Conservation (phyloP, 2,329 filamentous ascomycete species). For the Orbilia quercus region DNA sequence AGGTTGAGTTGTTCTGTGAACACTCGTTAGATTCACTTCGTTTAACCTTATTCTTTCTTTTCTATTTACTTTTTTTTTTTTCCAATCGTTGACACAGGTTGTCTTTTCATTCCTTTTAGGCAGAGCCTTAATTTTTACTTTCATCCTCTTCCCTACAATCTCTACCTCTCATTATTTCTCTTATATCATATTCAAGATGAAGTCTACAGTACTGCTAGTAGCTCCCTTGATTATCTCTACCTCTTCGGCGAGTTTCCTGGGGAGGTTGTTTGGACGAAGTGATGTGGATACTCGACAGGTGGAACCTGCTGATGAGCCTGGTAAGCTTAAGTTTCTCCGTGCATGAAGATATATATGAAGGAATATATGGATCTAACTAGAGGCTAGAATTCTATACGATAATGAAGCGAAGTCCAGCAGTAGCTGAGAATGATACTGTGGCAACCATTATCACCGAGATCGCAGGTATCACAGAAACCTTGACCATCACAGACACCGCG, state of each 20-base stretch:
- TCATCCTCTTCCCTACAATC: background rate
- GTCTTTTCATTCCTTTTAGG: conserved; percentile 55
- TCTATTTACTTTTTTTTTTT: conserved; percentile 21
- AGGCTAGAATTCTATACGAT: conserved; percentile 23
- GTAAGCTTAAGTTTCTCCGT: conserved; percentile 33
- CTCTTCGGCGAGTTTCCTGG: conserved; percentile 39
- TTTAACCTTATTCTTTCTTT: conserved; percentile 18
- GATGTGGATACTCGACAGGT: conserved; percentile 38
- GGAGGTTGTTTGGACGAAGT: conserved; percentile 35
- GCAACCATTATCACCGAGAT: conserved; percentile 25
- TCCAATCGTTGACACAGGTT: conserved; percentile 42
- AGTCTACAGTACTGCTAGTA: conserved; percentile 44
- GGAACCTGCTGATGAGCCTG: conserved; percentile 31
- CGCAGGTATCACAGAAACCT: background rate
- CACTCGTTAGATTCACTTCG: conserved; percentile 39
- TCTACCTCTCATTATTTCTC: conserved; percentile 11
- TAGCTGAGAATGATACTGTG: conserved; percentile 19
- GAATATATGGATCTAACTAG: background rate
- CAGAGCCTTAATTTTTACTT: conserved; percentile 36
- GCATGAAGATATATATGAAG: background rate
- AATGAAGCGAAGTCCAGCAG: conserved; percentile 16
- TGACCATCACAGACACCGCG: conserved; percentile 3
- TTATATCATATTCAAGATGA: conserved; percentile 30
- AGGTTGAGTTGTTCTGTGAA: conserved; percentile 56
- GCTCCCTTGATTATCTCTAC: conserved; percentile 40